These are phyloP conservation scores for Cladophialophora psammophila DNA, from an alignment of 2,329 filamentous ascomycete genomes.

Conservation along the genomic window DNA sequence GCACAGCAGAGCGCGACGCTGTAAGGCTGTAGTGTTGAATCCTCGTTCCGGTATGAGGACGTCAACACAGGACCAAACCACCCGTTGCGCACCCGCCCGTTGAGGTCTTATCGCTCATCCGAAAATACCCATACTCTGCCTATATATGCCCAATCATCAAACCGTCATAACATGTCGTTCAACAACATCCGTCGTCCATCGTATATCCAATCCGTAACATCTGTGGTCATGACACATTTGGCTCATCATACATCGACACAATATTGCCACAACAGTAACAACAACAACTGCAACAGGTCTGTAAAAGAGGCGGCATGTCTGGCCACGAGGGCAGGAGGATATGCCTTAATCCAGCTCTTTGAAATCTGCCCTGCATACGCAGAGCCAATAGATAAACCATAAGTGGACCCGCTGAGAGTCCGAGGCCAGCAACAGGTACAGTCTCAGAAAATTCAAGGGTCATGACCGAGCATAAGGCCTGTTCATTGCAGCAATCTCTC, in stretches of 20 bases:
- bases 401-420: not conserved
- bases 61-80: no score
- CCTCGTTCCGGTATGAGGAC: no score
- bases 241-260: slow-evolving; percentile 8
- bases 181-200: slow-evolving; percentile 4
- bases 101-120: not conserved
- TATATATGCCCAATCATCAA: not conserved
- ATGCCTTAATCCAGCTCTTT: not conserved
- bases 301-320: not conserved
- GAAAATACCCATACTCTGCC: not conserved
- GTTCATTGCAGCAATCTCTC: slow-evolving; percentile 96
- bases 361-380: not conserved
- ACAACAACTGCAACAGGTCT: not conserved
- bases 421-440: not conserved
- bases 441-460: slow-evolving; percentile 13
- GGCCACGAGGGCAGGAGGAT: not conserved
- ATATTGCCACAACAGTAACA: slow-evolving; percentile 1
- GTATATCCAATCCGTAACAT: slow-evolving; percentile 6
- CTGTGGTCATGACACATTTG: slow-evolving; percentile 1
- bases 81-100: not conserved
- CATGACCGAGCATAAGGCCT: slow-evolving; percentile 80
- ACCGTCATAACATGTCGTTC: slow-evolving; percentile 7
- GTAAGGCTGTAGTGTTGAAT: no score
- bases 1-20: no score
- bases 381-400: not conserved